Conservation (phyloP, 2,329 filamentous ascomycete species). For the Alternaria angustiovoidea region DNA sequence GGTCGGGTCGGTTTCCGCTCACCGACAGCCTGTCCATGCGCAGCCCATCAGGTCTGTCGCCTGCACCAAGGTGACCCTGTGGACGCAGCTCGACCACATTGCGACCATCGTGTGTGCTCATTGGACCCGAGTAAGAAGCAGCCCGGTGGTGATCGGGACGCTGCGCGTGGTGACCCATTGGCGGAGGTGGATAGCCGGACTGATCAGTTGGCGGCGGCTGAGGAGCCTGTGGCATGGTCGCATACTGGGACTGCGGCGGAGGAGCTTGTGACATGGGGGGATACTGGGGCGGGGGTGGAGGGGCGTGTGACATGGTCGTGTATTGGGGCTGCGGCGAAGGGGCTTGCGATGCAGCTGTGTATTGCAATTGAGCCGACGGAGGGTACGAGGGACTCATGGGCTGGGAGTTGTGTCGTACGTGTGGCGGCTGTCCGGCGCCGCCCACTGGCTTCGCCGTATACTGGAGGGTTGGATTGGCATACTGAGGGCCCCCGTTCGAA, state of each 20-base stretch:
- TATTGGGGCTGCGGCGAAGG: constrained; percentile 30
- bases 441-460: constrained; percentile 54
- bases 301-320: constrained; percentile 35
- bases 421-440: constrained; percentile 28
- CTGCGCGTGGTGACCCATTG: constrained; percentile 36
- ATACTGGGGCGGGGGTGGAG: constrained; percentile 19
- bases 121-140: constrained; percentile 29
- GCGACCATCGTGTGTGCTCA: constrained; percentile 38
- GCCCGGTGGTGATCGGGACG: constrained; percentile 38
- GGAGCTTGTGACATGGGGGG: constrained; percentile 8
- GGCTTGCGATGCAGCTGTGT: constrained; percentile 7
- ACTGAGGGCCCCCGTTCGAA: constrained; percentile 43
- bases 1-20: constrained; percentile 55
- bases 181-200: constrained; percentile 41
- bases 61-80: constrained; percentile 42
- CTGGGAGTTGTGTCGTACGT: constrained; percentile 39
- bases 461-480: constrained; percentile 53
- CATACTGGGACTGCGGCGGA: constrained; percentile 27
- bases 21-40: constrained; percentile 59
- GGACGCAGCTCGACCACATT: constrained; percentile 54
- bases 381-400: constrained; percentile 29
- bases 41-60: constrained; percentile 46
- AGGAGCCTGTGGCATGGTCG: constrained; percentile 36
- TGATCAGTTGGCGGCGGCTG: constrained; percentile 28
- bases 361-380: constrained; percentile 17